Percentiles rank a stretch among this genome's conserved stretches.
These are phyloP conservation scores for Carex littledalei DNA, from an alignment of 176 grass and related monocot species.

Conservation along the genomic window DNA sequence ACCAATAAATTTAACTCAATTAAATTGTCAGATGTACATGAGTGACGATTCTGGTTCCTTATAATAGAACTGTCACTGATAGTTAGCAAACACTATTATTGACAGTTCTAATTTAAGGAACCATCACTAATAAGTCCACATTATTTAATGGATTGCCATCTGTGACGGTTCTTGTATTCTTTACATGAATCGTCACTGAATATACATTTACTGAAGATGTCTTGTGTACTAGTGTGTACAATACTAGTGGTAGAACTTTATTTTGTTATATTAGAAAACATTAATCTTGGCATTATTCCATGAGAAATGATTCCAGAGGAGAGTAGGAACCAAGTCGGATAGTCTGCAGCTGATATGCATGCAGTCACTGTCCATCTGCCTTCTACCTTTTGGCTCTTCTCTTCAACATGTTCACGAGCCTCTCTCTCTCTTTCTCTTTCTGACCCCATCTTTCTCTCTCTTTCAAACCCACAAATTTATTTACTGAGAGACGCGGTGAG, in stretches of 20 bases:
- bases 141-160: no score
- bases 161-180: no score
- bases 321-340: conserved; percentile 5
- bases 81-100: no score
- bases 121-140: no score
- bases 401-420: conserved; percentile 28
- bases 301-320: not conserved
- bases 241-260: not conserved
- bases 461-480: conserved; percentile 28
- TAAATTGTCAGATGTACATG: not conserved
- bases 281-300: not conserved
- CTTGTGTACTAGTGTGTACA: not conserved
- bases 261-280: not conserved
- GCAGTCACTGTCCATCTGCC: conserved; percentile 40
- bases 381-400: conserved; percentile 29
- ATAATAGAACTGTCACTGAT: no score
- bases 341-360: conserved; percentile 45
- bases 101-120: no score
- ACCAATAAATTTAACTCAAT: not conserved
- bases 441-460: conserved; percentile 3
- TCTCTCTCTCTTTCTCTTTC: conserved; percentile 24
- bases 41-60: no score
- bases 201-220: no score
- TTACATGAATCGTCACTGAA: no score
- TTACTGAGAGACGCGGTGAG: conserved; percentile 25